These are phyloP conservation scores for Asterionellopsis glacialis DNA, from an alignment of 108 stramenopile genomes.

Conservation along the genomic window DNA sequence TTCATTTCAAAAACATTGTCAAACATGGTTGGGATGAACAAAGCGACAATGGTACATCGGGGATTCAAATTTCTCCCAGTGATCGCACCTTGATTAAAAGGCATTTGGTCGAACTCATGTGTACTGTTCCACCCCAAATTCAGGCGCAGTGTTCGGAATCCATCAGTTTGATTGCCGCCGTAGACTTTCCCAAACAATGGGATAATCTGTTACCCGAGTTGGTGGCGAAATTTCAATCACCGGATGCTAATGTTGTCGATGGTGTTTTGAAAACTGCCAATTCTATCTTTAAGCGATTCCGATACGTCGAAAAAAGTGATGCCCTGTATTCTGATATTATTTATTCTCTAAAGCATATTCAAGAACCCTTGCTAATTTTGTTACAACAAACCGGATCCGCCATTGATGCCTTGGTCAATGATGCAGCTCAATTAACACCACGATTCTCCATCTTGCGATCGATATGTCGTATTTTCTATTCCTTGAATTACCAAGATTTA, in stretches of 20 bases:
- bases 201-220: conserved; percentile 87
- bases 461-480: conserved; percentile 89
- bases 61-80: conserved; percentile 33
- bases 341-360: conserved; percentile 74
- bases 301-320: conserved; percentile 86
- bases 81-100: conserved; percentile 91
- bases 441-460: conserved; percentile 77
- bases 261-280: conserved; percentile 96
- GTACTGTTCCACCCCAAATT: conserved; percentile 82
- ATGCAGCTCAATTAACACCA: conserved; percentile 35
- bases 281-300: conserved; percentile 91
- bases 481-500: conserved; percentile 96
- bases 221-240: conserved; percentile 61
- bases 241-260: conserved; percentile 75
- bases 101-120: conserved; percentile 95
- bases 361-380: conserved; percentile 74
- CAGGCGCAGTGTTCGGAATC: conserved; percentile 92
- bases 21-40: conserved; percentile 93
- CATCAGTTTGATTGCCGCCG: conserved; percentile 87
- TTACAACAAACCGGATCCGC: conserved; percentile 48
- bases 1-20: conserved; percentile 96
- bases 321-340: conserved; percentile 78
- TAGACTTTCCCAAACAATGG: conserved; percentile 96
- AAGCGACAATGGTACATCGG: conserved; percentile 47
- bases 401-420: conserved; percentile 48